Base-by-base conservation (phyloP, 1,139 yeast species). In the Blastobotrys petasosporus region DNA sequence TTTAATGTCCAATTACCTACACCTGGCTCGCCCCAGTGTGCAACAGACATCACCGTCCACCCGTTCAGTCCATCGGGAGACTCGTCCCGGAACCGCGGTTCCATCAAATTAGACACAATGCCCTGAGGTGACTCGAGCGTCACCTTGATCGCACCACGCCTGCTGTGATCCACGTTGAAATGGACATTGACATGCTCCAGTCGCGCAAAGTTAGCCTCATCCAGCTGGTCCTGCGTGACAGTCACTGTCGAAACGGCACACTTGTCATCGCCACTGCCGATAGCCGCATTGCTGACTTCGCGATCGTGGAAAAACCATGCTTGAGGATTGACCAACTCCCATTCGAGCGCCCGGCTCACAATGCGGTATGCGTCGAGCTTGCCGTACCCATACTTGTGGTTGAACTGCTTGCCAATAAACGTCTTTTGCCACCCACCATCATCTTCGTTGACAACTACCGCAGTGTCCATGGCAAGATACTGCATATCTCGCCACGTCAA, bases 21-120 rank as follows among this genome's bases (percentile, higher is more conserved):
- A 1, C 94, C 94, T 1, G 64, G 52, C 62, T 88, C 97, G 32
- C 96, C 97, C 97, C 98, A 92, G 63, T 92, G 97, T 2, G 95
- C 97, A 17, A 94, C 97, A n/a, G 94, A 78, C 88, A 90, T 87
- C 60, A 92, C 92, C 1, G 88, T 85, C 99, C 99, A 94, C 54
- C 83, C 73, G 8, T 61, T 59, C 55, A 86, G 84, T 0, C 97
- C 96, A 1, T 63, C 69, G 2, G 58, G 56, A 4, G 80, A 71
- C 3, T 51, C 55, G 63, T 94, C 99, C 16, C 65, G 56, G 4
- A 65, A 65, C 56, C 99, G 76, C 35, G 74, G 74, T n/a, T 82
- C 77, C 1, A 95, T 95, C 52, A 94, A 71, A 42, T 80, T 76
- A 33, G 96, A 86, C 10, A 70, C 68, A 28, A 84, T 73, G 0